Evolutionary conservation across 805 yeast genomes (phyloP).

Genomic region (Tanozyma kutaoensis): DNA sequence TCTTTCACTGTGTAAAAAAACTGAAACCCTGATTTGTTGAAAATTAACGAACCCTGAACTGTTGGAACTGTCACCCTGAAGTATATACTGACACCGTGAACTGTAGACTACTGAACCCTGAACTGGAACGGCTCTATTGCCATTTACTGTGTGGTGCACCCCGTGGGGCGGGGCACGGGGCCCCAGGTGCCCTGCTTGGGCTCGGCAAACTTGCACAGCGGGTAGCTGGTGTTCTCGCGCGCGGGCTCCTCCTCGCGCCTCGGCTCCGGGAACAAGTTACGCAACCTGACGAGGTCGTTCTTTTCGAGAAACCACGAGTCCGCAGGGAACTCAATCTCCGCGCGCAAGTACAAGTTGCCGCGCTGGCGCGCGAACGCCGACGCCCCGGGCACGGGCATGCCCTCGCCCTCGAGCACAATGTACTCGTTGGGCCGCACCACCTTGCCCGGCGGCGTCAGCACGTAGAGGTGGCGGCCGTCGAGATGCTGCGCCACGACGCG

Average conservation of each 20-base stretch:
- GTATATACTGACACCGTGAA: no score
- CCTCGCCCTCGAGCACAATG: slow-evolving; percentile 55
- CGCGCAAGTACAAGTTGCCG: slow-evolving; percentile 61
- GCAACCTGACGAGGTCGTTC: slow-evolving; percentile 43
- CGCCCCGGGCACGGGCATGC: slow-evolving; percentile 54
- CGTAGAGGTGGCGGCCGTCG: slow-evolving; percentile 62
- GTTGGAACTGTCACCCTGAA: no score
- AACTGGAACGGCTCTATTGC: no score
- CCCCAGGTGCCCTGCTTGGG: not conserved
- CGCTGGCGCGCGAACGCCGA: slow-evolving; percentile 13
- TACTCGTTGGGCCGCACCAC: slow-evolving; percentile 69
- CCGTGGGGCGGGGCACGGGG: not conserved
- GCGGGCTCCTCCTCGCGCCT: slow-evolving; percentile 9
- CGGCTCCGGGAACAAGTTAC: slow-evolving; percentile 22
- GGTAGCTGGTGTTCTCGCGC: slow-evolving; percentile 14
- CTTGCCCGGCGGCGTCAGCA: slow-evolving; percentile 63
- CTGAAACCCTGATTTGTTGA: no score
- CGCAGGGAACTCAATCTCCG: slow-evolving; percentile 70
- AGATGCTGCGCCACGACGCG: slow-evolving; percentile 54
- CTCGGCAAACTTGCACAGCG: slow-evolving; percentile 13
- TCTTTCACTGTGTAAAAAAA: no score
- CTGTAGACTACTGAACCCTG: no score
- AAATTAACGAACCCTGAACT: no score
- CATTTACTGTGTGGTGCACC: slow-evolving; percentile 1
- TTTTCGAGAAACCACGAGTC: slow-evolving; percentile 78